Conservation (phyloP, 169 alveolate species). For the Neospora caninum region DNA sequence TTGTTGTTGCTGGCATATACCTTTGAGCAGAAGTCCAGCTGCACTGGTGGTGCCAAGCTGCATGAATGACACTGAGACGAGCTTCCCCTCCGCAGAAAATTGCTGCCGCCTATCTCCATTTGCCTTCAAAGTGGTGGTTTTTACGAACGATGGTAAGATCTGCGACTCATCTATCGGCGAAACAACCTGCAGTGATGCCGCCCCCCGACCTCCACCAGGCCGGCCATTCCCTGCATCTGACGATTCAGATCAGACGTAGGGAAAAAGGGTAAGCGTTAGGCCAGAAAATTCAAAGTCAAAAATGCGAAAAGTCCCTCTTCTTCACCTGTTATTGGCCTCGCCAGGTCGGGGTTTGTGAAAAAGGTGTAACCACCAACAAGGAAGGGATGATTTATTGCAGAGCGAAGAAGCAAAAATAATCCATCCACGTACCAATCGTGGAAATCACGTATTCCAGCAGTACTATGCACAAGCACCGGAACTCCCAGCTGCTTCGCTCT, state of each 20-base stretch:
- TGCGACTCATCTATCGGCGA: slow-evolving; percentile 20
- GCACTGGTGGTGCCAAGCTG: slow-evolving; percentile 56
- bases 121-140: background rate
- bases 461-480: slow-evolving; percentile 37
- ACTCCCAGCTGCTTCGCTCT: slow-evolving; percentile 37
- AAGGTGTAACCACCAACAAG: slow-evolving; percentile 3
- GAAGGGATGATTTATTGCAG: background rate
- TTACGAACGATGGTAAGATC: background rate
- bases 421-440: slow-evolving; percentile 45
- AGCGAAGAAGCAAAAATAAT: background rate
- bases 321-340: slow-evolving; percentile 43
- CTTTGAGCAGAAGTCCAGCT: slow-evolving; percentile 31
- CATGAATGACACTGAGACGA: slow-evolving; percentile 38
- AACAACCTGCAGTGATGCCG: slow-evolving; percentile 46
- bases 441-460: slow-evolving; percentile 46
- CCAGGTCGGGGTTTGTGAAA: slow-evolving; percentile 37
- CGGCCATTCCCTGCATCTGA: background rate
- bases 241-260: background rate
- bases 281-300: slow-evolving; percentile 1
- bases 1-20: background rate
- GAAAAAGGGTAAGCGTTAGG: background rate
- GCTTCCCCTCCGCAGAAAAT: background rate
- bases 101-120: background rate
- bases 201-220: slow-evolving; percentile 59
- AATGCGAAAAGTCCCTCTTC: slow-evolving; percentile 52